A percentile compares a stretch with the other conserved stretches of the same genome.
phyloP scores from a whole-genome alignment of 2,329 filamentous ascomycete species.

The Colletotrichum sp. region DNA sequence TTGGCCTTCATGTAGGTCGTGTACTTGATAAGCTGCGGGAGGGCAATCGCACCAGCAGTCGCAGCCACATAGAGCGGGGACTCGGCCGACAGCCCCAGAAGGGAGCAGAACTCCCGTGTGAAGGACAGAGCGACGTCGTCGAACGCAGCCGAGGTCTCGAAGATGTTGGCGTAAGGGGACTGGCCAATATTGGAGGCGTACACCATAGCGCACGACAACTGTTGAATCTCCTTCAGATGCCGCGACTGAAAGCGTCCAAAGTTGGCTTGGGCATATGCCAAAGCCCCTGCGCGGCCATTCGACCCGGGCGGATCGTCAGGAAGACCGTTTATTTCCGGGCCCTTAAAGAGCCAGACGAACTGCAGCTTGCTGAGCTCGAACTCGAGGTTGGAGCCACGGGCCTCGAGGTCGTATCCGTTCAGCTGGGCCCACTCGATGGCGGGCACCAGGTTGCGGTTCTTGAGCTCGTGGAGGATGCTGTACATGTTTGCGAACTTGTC shows the following conservation, averaged over 20 bases:
- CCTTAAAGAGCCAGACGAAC: constrained; percentile 86
- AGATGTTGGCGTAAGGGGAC: constrained; percentile 82
- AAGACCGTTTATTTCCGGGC: constrained; percentile 57
- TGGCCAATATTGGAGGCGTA: constrained; percentile 75
- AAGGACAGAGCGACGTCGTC: constrained; percentile 87
- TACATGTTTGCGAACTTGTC: constrained; percentile 90
- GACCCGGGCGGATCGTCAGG: constrained; percentile 48
- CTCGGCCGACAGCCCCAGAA: constrained; percentile 87
- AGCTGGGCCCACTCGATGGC: constrained; percentile 86
- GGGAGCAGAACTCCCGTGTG: constrained; percentile 90
- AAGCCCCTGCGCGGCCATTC: constrained; percentile 67
- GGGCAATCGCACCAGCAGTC: constrained; percentile 89
- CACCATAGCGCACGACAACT: constrained; percentile 81
- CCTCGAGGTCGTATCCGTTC: constrained; percentile 75
- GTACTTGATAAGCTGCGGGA: constrained; percentile 88
- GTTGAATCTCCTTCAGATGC: constrained; percentile 80
- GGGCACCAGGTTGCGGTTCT: constrained; percentile 74
- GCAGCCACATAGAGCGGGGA: constrained; percentile 92
- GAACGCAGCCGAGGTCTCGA: constrained; percentile 78
- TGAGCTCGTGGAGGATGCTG: constrained; percentile 80
- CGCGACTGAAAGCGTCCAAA: constrained; percentile 78
- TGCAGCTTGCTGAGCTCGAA: constrained; percentile 93
- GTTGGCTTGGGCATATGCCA: constrained; percentile 76
- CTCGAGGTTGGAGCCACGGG: constrained; percentile 88
- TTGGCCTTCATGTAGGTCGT: constrained; percentile 87